These are phyloP conservation scores for Polygonum maritimum DNA, from an alignment of 148 eudicot species.

Conservation along the genomic window DNA sequence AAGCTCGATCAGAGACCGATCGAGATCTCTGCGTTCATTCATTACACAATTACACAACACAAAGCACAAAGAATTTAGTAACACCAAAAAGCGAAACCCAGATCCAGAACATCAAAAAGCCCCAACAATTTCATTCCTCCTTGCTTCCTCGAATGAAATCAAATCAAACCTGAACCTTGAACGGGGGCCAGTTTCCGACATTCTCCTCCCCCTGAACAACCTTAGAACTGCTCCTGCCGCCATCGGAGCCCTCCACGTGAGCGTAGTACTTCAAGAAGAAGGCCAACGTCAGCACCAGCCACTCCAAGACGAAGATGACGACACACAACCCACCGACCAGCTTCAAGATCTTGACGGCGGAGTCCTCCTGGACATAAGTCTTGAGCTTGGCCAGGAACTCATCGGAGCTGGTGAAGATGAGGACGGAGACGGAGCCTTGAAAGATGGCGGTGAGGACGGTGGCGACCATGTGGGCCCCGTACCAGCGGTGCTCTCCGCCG, in stretches of 20 bases:
- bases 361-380: constrained; percentile 43
- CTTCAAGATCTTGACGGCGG: constrained; percentile 36
- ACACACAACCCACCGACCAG: constrained; percentile 40
- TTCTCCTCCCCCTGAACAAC: constrained; percentile 7
- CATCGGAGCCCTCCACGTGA: constrained; percentile 12
- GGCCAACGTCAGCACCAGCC: constrained; percentile 35
- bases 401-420: constrained; percentile 33
- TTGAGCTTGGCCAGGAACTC: constrained; percentile 32
- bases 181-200: constrained; percentile 11
- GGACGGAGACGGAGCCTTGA: constrained; percentile 47
- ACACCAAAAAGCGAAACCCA: background rate
- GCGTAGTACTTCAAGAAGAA: constrained; percentile 35
- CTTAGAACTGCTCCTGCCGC: background rate
- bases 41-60: background rate
- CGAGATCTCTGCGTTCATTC: constrained; percentile 2
- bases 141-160: background rate
- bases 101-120: background rate
- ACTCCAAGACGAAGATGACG: constrained; percentile 38
- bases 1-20: constrained; percentile 4
- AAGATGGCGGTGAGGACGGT: constrained; percentile 54
- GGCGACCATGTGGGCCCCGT: constrained; percentile 47
- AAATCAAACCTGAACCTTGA: constrained; percentile 7
- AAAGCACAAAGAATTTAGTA: background rate
- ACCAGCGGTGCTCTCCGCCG: constrained; percentile 31
- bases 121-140: too few relatives aligned